Base-by-base conservation (phyloP, 78 protist genomes). In the Capsaspora owczarzaki region DNA sequence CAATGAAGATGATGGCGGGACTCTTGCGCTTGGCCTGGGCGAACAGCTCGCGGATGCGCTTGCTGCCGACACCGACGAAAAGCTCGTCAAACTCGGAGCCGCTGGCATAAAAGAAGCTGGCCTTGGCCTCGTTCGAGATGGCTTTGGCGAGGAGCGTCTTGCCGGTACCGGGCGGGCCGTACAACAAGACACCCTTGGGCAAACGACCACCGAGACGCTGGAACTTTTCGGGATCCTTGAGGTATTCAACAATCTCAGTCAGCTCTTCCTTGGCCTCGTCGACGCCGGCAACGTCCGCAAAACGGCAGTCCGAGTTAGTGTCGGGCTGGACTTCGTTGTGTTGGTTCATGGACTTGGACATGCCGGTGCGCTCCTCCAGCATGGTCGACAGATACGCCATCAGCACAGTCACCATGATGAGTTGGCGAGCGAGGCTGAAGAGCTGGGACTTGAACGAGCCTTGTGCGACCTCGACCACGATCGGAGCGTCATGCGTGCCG, bases 21-120 rank as follows among this genome's bases (percentile, higher is more conserved):
- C 90, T 77, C 22, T 49, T 82, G 70, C 42, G 43, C 81, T 85
- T 78, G 37, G 96, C 97, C 6, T 84, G 78, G 5, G 61, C 87
- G 68, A 95, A 95, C 33, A 95, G 82, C 5, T 90, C 90, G 46
- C 99, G 89, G 37, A 96, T 89, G 25, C 97, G 87, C 35, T 86
- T 51, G 12, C 95, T 93, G n/a, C 97, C 99, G 19, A 94, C 99
- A 31, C 99, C 99, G 20, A 96, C 97, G 69, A 78, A 96, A 86
- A 93, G 86, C 53, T 95, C 95, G 70, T 93, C 98, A 80, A 93
- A 95, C 66, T 89, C 91, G 2, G 91, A 84, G 41, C 94, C 95
- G 0, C 91, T 61, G 66, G 82, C 76, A 63, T 90, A 87, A 42
- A 92, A 84, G 87, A 95, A 95, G 0, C 94, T 89, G 4, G 91